Percentiles rank a stretch among this genome's conserved stretches.
Conservation (phyloP, 257 asterid species). For the Nicotiana knightiana region DNA sequence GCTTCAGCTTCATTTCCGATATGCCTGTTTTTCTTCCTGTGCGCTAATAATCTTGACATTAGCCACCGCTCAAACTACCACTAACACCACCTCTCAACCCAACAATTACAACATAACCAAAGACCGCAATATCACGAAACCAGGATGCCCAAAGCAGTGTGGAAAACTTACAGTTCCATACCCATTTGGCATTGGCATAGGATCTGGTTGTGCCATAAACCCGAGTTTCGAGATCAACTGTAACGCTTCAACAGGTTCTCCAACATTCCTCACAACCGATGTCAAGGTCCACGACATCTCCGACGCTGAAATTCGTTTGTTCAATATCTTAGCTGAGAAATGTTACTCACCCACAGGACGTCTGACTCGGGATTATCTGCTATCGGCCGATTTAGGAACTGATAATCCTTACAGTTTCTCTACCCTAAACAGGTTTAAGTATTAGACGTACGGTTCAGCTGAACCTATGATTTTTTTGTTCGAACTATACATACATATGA, state of each 20-base stretch:
- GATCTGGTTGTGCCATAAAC: conserved; percentile 29
- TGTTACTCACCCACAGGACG: conserved; percentile 44
- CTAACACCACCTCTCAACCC: conserved; percentile 17
- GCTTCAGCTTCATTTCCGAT: not conserved
- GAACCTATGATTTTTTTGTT: not conserved
- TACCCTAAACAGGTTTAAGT: conserved; percentile 24
- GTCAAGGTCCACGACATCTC: conserved; percentile 36
- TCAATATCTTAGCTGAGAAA: conserved; percentile 30
- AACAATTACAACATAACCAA: conserved; percentile 9
- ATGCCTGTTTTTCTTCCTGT: conserved; percentile 13
- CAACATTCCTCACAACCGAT: conserved; percentile 24
- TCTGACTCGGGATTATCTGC: not conserved
- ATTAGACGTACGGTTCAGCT: not conserved
- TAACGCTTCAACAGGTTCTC: conserved; percentile 37
- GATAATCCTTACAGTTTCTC: conserved; percentile 44
- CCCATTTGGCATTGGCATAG: conserved; percentile 35
- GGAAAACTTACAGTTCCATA: conserved; percentile 37
- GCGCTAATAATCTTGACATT: conserved; percentile 13
- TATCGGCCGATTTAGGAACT: conserved; percentile 15
- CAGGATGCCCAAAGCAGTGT: conserved; percentile 31
- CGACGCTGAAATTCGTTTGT: conserved; percentile 39
- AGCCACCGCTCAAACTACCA: conserved; percentile 25
- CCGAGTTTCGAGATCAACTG: conserved; percentile 35
- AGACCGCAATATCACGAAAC: conserved; percentile 27
- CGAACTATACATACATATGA: not conserved